A percentile compares a stretch with the other conserved stretches of the same genome.
Conservation (phyloP, 192 early-diverging fungal genomes). For the Coemansia sp. region DNA sequence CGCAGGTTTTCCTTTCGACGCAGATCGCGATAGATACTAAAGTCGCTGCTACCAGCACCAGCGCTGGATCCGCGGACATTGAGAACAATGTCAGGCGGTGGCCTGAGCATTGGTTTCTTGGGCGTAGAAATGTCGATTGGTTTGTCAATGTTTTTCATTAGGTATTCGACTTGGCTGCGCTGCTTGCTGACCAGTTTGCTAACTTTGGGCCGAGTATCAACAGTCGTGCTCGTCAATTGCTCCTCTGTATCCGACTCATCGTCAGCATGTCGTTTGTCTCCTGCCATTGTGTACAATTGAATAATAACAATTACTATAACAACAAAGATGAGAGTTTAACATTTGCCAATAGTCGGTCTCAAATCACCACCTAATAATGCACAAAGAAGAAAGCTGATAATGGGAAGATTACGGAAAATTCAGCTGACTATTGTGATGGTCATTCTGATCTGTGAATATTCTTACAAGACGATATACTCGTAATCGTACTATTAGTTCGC, state of each 20-base stretch:
- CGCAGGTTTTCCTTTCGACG: slow-evolving; percentile 84
- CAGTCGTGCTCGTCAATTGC: neutral
- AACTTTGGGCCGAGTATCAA: neutral
- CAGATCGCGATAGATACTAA: slow-evolving; percentile 87
- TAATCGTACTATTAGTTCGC: no score
- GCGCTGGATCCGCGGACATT: slow-evolving; percentile 92
- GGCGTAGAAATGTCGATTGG: slow-evolving; percentile 71
- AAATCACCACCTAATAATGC: no score
- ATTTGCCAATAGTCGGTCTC: no score
- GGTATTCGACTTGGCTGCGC: slow-evolving; percentile 38
- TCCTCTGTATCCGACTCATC: neutral
- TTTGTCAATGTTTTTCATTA: slow-evolving; percentile 81
- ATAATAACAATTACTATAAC: neutral
- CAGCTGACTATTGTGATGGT: no score
- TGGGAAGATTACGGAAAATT: no score
- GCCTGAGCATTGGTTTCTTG: slow-evolving; percentile 51
- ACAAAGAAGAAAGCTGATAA: no score
- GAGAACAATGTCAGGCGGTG: slow-evolving; percentile 82
- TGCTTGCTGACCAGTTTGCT: slow-evolving; percentile 24
- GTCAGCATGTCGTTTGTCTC: neutral
- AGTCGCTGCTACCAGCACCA: slow-evolving; percentile 94
- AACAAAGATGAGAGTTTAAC: no score
- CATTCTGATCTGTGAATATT: no score
- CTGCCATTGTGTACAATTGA: neutral
- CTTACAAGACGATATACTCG: no score